Conservation (phyloP, 768 basidiomycete genomes). For the Cystobasidium onofrii region DNA sequence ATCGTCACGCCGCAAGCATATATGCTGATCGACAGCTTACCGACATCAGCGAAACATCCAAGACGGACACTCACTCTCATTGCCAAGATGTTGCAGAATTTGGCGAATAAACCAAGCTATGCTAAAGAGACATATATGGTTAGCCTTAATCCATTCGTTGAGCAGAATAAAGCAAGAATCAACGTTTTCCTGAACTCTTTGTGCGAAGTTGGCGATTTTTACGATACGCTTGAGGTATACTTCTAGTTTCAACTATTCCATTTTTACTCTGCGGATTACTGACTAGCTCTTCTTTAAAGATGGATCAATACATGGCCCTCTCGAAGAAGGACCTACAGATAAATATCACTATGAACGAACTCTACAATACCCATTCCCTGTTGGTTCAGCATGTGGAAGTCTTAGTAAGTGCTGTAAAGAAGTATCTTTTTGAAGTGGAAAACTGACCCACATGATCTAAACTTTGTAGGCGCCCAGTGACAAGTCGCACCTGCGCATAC, state of each 20-base stretch:
- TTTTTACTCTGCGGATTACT: not conserved
- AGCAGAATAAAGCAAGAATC: slow-evolving; percentile 95
- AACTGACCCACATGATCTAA: not conserved
- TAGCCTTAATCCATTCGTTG: slow-evolving; percentile 94
- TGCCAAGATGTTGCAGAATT: slow-evolving; percentile 98
- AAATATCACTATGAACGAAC: slow-evolving; percentile 94
- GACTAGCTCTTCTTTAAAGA: slow-evolving; percentile 51
- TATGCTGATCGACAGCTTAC: slow-evolving; percentile 96
- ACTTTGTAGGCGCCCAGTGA: slow-evolving; percentile 80
- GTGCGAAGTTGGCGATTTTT: slow-evolving; percentile 98
- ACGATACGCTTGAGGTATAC: slow-evolving; percentile 86
- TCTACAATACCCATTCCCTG: slow-evolving; percentile 97
- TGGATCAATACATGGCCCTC: slow-evolving; percentile 99
- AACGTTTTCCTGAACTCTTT: slow-evolving; percentile 93
- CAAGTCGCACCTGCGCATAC: slow-evolving; percentile 90
- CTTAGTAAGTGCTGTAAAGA: slow-evolving; percentile 61
- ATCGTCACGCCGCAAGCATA: slow-evolving; percentile 99
- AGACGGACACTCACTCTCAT: slow-evolving; percentile 92
- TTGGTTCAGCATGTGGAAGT: slow-evolving; percentile 91
- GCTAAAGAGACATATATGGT: slow-evolving; percentile 99
- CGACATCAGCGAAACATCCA: slow-evolving; percentile 76
- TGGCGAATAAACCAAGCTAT: slow-evolving; percentile 97
- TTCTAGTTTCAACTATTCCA: no score
- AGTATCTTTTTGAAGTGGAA: not conserved
- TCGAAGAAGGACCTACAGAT: slow-evolving; percentile 98